Evolutionary conservation across 1,284 basidiomycete species (phyloP).

Genomic region (Boletus smithii): DNA sequence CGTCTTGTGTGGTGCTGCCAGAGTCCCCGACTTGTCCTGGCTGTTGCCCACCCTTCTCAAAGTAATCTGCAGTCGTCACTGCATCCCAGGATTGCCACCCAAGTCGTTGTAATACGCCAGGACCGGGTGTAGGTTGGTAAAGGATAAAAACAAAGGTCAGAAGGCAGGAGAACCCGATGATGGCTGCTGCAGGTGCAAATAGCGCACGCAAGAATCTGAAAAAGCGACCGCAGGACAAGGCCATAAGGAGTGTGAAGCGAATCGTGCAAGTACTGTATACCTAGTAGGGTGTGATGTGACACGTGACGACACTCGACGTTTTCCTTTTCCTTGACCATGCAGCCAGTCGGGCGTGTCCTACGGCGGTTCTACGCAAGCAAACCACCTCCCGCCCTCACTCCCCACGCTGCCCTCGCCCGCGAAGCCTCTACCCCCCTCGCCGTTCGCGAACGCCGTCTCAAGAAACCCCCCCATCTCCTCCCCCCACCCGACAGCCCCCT

Average conservation of each 20-base stretch:
- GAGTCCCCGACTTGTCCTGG: too few relatives aligned
- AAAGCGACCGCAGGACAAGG: slow-evolving; percentile 31
- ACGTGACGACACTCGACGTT: too few relatives aligned
- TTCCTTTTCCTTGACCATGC: too few relatives aligned
- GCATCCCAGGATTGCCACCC: slow-evolving; percentile 91
- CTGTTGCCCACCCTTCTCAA: too few relatives aligned
- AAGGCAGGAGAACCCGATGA: slow-evolving; percentile 64
- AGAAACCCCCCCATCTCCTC: slow-evolving; percentile 41
- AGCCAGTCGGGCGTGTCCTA: too few relatives aligned
- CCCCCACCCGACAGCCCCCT: slow-evolving; percentile 49
- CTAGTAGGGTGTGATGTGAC: not conserved
- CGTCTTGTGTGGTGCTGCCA: not conserved
- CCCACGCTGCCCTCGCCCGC: slow-evolving; percentile 55
- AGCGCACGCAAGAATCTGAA: slow-evolving; percentile 45
- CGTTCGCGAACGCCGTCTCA: slow-evolving; percentile 64
- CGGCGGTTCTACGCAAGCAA: slow-evolving; percentile 53
- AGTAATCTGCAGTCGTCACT: slow-evolving; percentile 42
- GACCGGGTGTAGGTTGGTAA: slow-evolving; percentile 70
- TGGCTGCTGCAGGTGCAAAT: slow-evolving; percentile 54
- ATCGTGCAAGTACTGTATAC: too few relatives aligned
- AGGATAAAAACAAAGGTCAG: slow-evolving; percentile 74
- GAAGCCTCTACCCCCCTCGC: slow-evolving; percentile 67
- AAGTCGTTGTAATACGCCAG: slow-evolving; percentile 68
- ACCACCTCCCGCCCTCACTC: too few relatives aligned
- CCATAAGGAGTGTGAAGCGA: too few relatives aligned